Percentiles rank a stretch among this genome's conserved stretches.
Conservation (phyloP, 768 basidiomycete genomes). For the Mycena olivaceomarginata region DNA sequence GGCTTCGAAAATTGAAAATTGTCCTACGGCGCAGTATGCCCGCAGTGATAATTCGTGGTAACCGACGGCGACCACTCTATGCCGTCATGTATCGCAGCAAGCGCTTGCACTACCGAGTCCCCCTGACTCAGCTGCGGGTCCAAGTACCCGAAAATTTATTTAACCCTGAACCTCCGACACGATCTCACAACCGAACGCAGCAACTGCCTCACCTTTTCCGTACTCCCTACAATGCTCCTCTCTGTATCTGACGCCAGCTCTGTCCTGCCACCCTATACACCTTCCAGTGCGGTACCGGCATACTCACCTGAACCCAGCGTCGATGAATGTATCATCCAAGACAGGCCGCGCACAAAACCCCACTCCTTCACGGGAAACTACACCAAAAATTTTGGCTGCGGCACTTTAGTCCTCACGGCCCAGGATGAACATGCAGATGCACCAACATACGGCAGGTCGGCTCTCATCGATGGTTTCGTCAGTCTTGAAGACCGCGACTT, state of each 20-base stretch:
- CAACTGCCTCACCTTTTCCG: neutral
- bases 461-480: slow-evolving; percentile 64
- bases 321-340: slow-evolving; percentile 73
- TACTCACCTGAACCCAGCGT: slow-evolving; percentile 73
- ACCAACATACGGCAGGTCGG: slow-evolving; percentile 67
- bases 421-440: slow-evolving; percentile 62
- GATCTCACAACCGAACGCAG: neutral
- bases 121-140: neutral
- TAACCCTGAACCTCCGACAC: neutral
- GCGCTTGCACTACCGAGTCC: no score
- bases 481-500: slow-evolving; percentile 61
- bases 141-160: neutral
- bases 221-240: neutral
- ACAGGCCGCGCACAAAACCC: slow-evolving; percentile 58
- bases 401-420: slow-evolving; percentile 66
- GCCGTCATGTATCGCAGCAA: neutral
- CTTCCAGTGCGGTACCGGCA: slow-evolving; percentile 70
- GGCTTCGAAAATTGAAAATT: no score
- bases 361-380: slow-evolving; percentile 59
- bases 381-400: slow-evolving; percentile 60
- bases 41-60: neutral
- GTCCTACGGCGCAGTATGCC: neutral
- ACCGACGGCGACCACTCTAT: neutral
- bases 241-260: neutral
- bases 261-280: slow-evolving; percentile 70